Evolutionary conservation across 2,329 filamentous ascomycete species (phyloP).

Genomic region (Ceratocystis ficicola): DNA sequence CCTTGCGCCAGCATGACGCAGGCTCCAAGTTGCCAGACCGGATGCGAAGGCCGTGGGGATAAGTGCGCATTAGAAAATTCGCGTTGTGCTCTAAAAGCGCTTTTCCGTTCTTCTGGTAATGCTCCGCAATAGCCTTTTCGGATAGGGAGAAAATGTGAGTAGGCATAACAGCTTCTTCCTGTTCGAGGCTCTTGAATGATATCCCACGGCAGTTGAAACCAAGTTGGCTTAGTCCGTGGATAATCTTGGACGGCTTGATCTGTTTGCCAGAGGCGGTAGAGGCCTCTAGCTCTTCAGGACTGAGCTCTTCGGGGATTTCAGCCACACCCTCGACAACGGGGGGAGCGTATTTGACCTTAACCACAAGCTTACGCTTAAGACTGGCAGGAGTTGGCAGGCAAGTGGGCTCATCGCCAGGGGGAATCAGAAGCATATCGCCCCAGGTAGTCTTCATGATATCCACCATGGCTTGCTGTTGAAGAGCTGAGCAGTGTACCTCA

Average conservation of each 20-base stretch:
- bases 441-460: slow-evolving; percentile 80
- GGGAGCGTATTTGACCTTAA: slow-evolving; percentile 65
- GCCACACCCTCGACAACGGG: slow-evolving; percentile 28
- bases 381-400: slow-evolving; percentile 55
- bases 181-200: slow-evolving; percentile 65
- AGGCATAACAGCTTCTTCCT: slow-evolving; percentile 55
- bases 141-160: slow-evolving; percentile 58
- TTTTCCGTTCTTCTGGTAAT: slow-evolving; percentile 38
- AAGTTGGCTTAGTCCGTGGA: slow-evolving; percentile 59
- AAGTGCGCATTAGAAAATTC: slow-evolving; percentile 72
- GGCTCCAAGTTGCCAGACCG: slow-evolving; percentile 81
- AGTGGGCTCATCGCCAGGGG: slow-evolving; percentile 35
- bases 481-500: slow-evolving; percentile 70
- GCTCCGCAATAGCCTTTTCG: slow-evolving; percentile 51
- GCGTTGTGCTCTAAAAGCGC: slow-evolving; percentile 70
- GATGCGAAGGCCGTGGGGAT: slow-evolving; percentile 71
- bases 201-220: slow-evolving; percentile 76
- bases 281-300: slow-evolving; percentile 31
- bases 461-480: slow-evolving; percentile 85
- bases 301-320: slow-evolving; percentile 27
- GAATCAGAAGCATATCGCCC: slow-evolving; percentile 56
- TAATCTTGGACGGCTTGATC: slow-evolving; percentile 49
- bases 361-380: slow-evolving; percentile 64
- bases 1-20: slow-evolving; percentile 71
- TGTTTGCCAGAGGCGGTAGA: slow-evolving; percentile 34